Evolutionary conservation across 2,329 filamentous ascomycete species (phyloP), one percentile per base, ranked within the genome.

Genomic region (Aureobasidium sp.): DNA sequence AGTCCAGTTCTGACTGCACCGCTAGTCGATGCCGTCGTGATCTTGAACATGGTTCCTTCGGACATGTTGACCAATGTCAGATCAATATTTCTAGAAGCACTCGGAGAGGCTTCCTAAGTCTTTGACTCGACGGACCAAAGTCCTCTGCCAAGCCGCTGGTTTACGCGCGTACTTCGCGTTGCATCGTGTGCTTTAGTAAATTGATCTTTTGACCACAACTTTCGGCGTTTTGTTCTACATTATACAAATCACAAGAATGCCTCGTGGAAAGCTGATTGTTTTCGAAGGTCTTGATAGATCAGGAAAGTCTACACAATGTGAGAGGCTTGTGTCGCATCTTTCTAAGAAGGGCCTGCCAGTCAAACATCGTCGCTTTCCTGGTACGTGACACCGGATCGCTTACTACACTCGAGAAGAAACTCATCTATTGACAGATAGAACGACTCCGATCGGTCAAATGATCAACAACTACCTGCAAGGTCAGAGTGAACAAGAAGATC

Each of bases 221-320:
- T 20, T 13, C 17, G 15, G 12, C 3, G 15, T 39, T 6, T 12
- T 34, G 24, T 32, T 34, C 17, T 5, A 24, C 29, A 17, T 48
- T 9, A 13, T 36, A 3, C 8, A 17, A 8, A 20, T 29, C 29
- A 6, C 34, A 32, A 34, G 44, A 7, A 65, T 65, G 64, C 13
- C 36, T 53, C 65, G 72, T 39, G 92, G 92, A 51, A 85, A 87
- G 13, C 83, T 97, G 36, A 84, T 96, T 59, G 88, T 93, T 5
- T 84, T 96, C 62, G 92, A 97, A 77, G 92, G 92, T 2, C 81
- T 97, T 65, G 92, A 97, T 70, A 85, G 91, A 66, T 91, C 92
- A 47, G 92, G 92, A 62, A 97, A 97, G 81, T 93, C 91, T 26
- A 96, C 92, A 37, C 92, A 96, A 81, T 92, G 90, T 68, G 82